Percentiles rank a stretch among this genome's conserved stretches.
Conservation (phyloP, 176 grass and related monocot species). For the Aegilops tauschii region DNA sequence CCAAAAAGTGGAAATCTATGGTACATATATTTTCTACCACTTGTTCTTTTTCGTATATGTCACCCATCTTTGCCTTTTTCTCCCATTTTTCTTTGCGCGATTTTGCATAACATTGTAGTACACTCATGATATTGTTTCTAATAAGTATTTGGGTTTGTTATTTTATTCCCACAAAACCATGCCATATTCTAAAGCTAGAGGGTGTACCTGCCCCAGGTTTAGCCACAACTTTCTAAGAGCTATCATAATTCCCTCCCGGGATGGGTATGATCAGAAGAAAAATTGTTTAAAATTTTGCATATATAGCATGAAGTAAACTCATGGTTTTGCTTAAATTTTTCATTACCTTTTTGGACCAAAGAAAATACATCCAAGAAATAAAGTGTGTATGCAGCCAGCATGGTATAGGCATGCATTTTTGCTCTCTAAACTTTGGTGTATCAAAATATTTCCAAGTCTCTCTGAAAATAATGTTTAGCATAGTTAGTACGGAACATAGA, state of each 20-base stretch:
- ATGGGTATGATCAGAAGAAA: background rate
- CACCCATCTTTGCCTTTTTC: too few relatives aligned
- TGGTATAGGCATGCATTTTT: background rate
- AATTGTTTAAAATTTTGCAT: too few relatives aligned
- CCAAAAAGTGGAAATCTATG: too few relatives aligned
- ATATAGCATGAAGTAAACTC: background rate
- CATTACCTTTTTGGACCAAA: background rate
- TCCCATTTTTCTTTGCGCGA: too few relatives aligned
- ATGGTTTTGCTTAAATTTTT: background rate
- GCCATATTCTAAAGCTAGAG: background rate
- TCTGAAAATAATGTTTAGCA: background rate
- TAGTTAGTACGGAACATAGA: background rate
- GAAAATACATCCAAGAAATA: background rate
- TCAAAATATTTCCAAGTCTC: background rate
- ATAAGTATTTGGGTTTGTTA: too few relatives aligned
- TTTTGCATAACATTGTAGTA: too few relatives aligned
- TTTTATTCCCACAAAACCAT: too few relatives aligned
- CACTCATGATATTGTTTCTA: too few relatives aligned
- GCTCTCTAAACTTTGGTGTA: background rate
- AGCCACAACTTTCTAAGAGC: background rate
- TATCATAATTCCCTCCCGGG: background rate
- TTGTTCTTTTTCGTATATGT: too few relatives aligned
- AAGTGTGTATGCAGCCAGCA: background rate
- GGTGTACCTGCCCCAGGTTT: background rate
- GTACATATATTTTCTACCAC: too few relatives aligned